Conservation (phyloP, 371 early-diverging fungal genomes). For the Dichotomocladium elegans region DNA sequence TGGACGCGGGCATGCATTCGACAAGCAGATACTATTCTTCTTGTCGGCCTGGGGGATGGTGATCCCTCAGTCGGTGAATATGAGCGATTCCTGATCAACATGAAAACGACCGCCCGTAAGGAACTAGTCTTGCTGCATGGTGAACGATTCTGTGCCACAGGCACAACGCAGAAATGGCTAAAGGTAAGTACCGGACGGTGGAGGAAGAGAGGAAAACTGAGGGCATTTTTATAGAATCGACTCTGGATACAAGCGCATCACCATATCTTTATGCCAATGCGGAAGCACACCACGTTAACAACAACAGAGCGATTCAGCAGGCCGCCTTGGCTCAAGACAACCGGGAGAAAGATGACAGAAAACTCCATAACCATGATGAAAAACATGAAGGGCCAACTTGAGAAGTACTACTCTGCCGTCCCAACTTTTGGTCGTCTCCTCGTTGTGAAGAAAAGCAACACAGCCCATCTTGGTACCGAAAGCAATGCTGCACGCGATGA, state of each 20-base stretch:
- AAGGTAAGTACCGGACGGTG: slow-evolving; percentile 40
- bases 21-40: slow-evolving; percentile 93
- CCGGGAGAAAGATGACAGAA: slow-evolving; percentile 54
- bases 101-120: slow-evolving; percentile 96
- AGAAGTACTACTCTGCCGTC: slow-evolving; percentile 60
- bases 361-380: slow-evolving; percentile 50
- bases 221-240: slow-evolving; percentile 47
- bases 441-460: slow-evolving; percentile 27
- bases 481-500: slow-evolving; percentile 47
- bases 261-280: slow-evolving; percentile 88
- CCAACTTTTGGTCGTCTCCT: slow-evolving; percentile 31
- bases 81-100: slow-evolving; percentile 85
- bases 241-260: slow-evolving; percentile 96
- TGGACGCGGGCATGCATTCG: slow-evolving; percentile 97
- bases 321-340: slow-evolving; percentile 52
- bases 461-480: slow-evolving; percentile 15
- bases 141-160: slow-evolving; percentile 70
- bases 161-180: slow-evolving; percentile 89
- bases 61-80: slow-evolving; percentile 89
- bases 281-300: slow-evolving; percentile 26
- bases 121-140: slow-evolving; percentile 90
- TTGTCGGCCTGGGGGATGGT: slow-evolving; percentile 89
- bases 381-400: slow-evolving; percentile 66
- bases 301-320: slow-evolving; percentile 25
- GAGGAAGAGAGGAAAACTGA: background rate